A percentile compares a stretch with the other conserved stretches of the same genome.
Conservation (phyloP, 495 filamentous ascomycete species). For the Neohortaea acidophila region DNA sequence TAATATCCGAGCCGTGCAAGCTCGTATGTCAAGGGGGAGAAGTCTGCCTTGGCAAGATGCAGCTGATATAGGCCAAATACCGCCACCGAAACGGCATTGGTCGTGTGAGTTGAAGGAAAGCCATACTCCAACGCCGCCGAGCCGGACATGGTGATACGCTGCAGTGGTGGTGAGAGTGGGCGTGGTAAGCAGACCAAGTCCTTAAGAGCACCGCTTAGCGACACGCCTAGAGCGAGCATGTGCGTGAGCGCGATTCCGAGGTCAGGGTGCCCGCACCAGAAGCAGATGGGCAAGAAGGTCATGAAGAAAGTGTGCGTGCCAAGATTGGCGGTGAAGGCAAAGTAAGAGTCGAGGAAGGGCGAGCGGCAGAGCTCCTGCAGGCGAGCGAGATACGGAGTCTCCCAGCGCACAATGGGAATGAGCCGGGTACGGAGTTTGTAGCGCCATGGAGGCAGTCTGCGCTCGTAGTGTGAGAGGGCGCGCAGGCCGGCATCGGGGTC, state of each 20-base stretch:
- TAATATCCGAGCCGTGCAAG: conserved; percentile 28
- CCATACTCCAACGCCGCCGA: conserved; percentile 91
- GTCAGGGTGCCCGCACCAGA: conserved; percentile 79
- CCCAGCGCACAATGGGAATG: conserved; percentile 79
- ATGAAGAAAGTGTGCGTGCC: conserved; percentile 99
- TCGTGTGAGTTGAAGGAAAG: conserved; percentile 91
- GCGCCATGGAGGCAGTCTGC: conserved; percentile 73
- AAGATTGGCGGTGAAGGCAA: conserved; percentile 89
- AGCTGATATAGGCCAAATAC: conserved; percentile 64
- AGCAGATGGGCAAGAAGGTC: conserved; percentile 78
- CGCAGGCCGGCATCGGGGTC: conserved; percentile 27
- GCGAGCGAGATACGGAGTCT: conserved; percentile 84
- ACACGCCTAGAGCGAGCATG: conserved; percentile 65
- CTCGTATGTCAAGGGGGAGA: conserved; percentile 30
- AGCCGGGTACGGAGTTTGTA: conserved; percentile 66
- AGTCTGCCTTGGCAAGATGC: conserved; percentile 40
- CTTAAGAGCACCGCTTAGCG: conserved; percentile 86
- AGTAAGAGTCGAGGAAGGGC: conserved; percentile 80
- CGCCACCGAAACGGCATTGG: conserved; percentile 89
- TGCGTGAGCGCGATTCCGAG: conserved; percentile 64
- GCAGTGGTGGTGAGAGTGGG: conserved; percentile 80
- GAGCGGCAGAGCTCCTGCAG: conserved; percentile 49
- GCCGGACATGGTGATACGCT: conserved; percentile 92
- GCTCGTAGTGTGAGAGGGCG: conserved; percentile 41
- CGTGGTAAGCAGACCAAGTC: conserved; percentile 90